These are phyloP conservation scores for Alternaria viburni DNA, from an alignment of 2,329 filamentous ascomycete species.

Conservation along the genomic window DNA sequence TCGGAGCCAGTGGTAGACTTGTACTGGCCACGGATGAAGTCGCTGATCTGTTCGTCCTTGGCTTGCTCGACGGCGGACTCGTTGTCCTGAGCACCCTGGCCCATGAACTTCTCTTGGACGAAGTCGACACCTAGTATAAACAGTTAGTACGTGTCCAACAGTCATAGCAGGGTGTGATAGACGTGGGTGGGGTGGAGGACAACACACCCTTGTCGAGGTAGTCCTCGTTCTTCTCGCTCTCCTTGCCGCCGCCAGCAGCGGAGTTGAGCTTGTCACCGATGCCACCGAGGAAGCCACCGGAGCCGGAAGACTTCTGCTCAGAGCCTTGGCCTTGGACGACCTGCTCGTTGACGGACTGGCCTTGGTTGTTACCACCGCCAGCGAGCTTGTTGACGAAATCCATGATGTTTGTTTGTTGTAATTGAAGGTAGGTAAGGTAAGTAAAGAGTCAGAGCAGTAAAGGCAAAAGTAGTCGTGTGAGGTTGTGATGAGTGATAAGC, in stretches of 20 bases:
- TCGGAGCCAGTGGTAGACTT: conserved; percentile 72
- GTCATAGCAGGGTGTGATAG: conserved; percentile 1
- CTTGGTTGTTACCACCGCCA: conserved; percentile 45
- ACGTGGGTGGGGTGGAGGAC: not conserved
- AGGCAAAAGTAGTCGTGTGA: not conserved
- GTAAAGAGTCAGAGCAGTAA: not conserved
- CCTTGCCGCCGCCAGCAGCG: conserved; percentile 72
- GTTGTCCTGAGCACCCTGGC: conserved; percentile 67
- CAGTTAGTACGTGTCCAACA: conserved; percentile 1
- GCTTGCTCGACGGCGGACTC: conserved; percentile 74
- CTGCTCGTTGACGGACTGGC: conserved; percentile 38
- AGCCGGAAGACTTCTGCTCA: conserved; percentile 37
- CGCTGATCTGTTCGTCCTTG: conserved; percentile 80
- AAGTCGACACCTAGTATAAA: conserved; percentile 69
- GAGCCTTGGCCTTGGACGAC: conserved; percentile 34
- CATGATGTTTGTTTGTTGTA: conserved; percentile 39
- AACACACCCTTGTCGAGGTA: conserved; percentile 76
- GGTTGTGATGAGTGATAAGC: conserved; percentile 2
- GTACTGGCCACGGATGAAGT: conserved; percentile 74
- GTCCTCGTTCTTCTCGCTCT: conserved; percentile 84
- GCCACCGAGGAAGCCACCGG: conserved; percentile 61
- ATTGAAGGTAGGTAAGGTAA: conserved; percentile 18
- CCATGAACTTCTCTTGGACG: conserved; percentile 77
- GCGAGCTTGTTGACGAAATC: conserved; percentile 57
- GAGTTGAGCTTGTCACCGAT: conserved; percentile 74